phyloP scores from a whole-genome alignment of 495 filamentous ascomycete genomes.

The Pseudomonodictys pantanalensis region DNA sequence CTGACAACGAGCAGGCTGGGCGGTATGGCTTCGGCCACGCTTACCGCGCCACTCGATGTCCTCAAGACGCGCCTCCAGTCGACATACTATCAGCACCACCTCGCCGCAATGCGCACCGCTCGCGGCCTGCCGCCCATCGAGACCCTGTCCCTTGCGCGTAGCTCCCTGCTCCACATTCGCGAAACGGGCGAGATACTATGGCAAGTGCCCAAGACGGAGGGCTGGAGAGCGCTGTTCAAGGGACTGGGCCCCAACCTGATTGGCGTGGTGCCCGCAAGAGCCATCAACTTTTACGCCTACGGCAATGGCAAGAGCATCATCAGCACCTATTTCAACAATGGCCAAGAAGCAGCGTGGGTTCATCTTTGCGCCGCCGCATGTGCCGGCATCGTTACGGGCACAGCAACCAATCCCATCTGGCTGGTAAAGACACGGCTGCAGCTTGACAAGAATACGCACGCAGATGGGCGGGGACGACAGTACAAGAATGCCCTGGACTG shows the following conservation, averaged over 20 bases:
- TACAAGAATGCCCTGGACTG: constrained; percentile 86
- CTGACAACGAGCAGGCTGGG: constrained; percentile 58
- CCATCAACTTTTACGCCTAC: constrained; percentile 87
- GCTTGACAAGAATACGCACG: constrained; percentile 68
- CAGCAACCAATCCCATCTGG: constrained; percentile 91
- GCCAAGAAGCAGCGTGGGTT: constrained; percentile 64
- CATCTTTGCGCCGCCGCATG: constrained; percentile 70
- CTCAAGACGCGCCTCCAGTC: constrained; percentile 87
- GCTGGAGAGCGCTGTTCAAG: constrained; percentile 81
- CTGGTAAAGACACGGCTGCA: constrained; percentile 86
- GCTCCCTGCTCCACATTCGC: constrained; percentile 58
- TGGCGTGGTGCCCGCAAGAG: constrained; percentile 80
- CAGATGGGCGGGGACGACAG: constrained; percentile 56
- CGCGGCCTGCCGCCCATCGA: constrained; percentile 49
- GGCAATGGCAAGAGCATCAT: constrained; percentile 81
- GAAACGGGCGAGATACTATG: constrained; percentile 81
- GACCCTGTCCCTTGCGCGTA: constrained; percentile 47
- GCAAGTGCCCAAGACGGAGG: constrained; percentile 72
- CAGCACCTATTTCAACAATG: constrained; percentile 61
- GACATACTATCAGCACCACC: constrained; percentile 79
- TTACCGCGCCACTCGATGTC: constrained; percentile 86
- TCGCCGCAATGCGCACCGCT: constrained; percentile 47
- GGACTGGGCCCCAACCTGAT: constrained; percentile 83
- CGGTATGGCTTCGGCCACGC: constrained; percentile 80
- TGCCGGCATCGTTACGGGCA: constrained; percentile 76